A percentile compares a stretch with the other conserved stretches of the same genome.
These are phyloP conservation scores for Linum usitatissimum DNA, from an alignment of 345 rosid genomes.

Conservation along the genomic window DNA sequence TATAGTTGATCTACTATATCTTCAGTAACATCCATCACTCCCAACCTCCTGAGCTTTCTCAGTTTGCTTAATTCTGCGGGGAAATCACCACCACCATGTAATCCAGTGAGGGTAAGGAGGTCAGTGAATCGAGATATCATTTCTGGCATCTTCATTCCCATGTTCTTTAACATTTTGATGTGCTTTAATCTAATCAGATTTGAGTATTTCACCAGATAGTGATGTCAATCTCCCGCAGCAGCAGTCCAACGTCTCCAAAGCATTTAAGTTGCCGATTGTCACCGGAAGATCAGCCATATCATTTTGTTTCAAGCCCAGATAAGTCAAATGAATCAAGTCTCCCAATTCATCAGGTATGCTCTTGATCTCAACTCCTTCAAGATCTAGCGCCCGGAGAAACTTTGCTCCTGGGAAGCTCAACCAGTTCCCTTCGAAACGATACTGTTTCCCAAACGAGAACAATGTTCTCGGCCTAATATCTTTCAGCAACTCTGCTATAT, in stretches of 20 bases:
- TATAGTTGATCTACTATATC: slow-evolving; percentile 20
- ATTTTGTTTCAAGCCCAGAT: slow-evolving; percentile 27
- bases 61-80: slow-evolving; percentile 23
- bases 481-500: slow-evolving; percentile 9
- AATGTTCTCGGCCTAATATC: slow-evolving; percentile 19
- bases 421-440: slow-evolving; percentile 22
- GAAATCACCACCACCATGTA: slow-evolving; percentile 18
- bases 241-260: slow-evolving; percentile 26
- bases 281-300: slow-evolving; percentile 23
- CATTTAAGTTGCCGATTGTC: slow-evolving; percentile 14
- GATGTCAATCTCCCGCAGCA: slow-evolving; percentile 19
- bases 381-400: slow-evolving; percentile 23
- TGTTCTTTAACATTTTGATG: slow-evolving; percentile 25
- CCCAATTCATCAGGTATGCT: slow-evolving; percentile 28
- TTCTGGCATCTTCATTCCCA: slow-evolving; percentile 19
- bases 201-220: slow-evolving; percentile 17
- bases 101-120: slow-evolving; percentile 28
- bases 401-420: slow-evolving; percentile 21
- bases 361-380: slow-evolving; percentile 21
- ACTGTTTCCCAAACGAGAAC: slow-evolving; percentile 23
- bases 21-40: slow-evolving; percentile 27
- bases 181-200: slow-evolving; percentile 20
- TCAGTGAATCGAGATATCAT: slow-evolving; percentile 22
- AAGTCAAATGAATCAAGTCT: slow-evolving; percentile 29
- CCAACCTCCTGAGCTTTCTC: slow-evolving; percentile 23